Conservation (phyloP, 257 asterid genomes). For the Nicotiana attenuata region DNA sequence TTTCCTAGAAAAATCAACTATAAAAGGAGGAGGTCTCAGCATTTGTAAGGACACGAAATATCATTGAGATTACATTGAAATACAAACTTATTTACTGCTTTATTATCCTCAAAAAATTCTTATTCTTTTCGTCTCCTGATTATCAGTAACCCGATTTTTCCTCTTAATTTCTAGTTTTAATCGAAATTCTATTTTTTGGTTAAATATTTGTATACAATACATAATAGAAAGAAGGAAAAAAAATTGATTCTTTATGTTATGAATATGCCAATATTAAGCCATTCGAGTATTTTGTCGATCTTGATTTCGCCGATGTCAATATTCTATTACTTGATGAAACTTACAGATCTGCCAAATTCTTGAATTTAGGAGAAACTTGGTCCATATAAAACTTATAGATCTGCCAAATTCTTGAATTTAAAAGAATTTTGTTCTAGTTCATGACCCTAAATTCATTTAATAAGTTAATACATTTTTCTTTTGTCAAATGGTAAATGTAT, state of each 20-base stretch:
- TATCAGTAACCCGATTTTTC: too few species aligned
- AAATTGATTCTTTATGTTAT: neutral
- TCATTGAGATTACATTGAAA: too few species aligned
- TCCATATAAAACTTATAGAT: neutral
- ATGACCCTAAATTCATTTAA: neutral
- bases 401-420: neutral
- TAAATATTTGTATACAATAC: too few species aligned
- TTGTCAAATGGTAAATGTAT: neutral
- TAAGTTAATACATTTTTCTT: neutral
- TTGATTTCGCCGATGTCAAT: neutral
- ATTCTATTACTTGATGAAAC: neutral
- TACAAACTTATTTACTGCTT: too few species aligned
- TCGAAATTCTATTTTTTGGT: too few species aligned
- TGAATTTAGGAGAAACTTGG: neutral
- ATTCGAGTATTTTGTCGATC: neutral
- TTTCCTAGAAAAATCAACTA: too few species aligned
- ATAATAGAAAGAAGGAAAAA: neutral
- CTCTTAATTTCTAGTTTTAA: too few species aligned
- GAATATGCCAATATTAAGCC: neutral
- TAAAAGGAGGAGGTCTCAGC: too few species aligned
- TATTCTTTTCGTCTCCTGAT: too few species aligned
- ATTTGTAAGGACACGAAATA: too few species aligned
- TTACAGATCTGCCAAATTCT: neutral
- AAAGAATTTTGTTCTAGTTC: neutral
- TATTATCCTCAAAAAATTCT: too few species aligned